These are phyloP conservation scores for Schizothecium vesticola DNA, from an alignment of 495 filamentous ascomycete genomes.

Conservation along the genomic window DNA sequence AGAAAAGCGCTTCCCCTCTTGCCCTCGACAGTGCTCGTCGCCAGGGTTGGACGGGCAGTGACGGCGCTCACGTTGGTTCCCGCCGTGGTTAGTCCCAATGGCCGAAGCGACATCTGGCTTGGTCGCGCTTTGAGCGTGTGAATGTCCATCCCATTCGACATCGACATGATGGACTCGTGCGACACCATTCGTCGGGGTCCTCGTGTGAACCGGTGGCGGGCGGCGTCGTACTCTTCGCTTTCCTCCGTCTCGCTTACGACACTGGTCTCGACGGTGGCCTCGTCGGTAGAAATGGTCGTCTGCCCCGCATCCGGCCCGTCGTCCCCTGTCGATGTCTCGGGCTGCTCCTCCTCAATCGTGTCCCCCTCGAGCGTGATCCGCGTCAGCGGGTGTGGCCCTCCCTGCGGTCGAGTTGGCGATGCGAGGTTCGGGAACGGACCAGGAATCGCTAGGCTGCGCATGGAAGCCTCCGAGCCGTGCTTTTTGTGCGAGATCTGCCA, in stretches of 20 bases:
- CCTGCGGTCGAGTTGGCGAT: slow-evolving; percentile 7
- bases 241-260: slow-evolving; percentile 8
- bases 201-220: slow-evolving; percentile 12
- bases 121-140: slow-evolving; percentile 49
- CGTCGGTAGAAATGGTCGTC: slow-evolving; percentile 16
- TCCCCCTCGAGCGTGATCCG: slow-evolving; percentile 10
- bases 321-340: slow-evolving; percentile 17
- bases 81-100: slow-evolving; percentile 38
- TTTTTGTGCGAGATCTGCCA: slow-evolving; percentile 49
- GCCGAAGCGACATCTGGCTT: slow-evolving; percentile 45
- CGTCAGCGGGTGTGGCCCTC: slow-evolving; percentile 11
- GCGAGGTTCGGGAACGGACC: slow-evolving; percentile 19
- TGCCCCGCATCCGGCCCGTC: slow-evolving; percentile 15
- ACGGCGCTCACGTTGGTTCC: slow-evolving; percentile 39
- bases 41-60: slow-evolving; percentile 37
- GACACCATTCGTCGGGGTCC: slow-evolving; percentile 39
- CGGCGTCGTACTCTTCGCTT: slow-evolving; percentile 18
- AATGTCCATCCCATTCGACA: slow-evolving; percentile 50
- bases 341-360: not conserved
- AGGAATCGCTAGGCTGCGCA: slow-evolving; percentile 37
- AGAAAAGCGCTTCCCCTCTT: slow-evolving; percentile 36
- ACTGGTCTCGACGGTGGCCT: slow-evolving; percentile 13
- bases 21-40: slow-evolving; percentile 22
- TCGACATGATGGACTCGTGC: slow-evolving; percentile 52
- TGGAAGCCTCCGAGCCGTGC: slow-evolving; percentile 49